These are phyloP conservation scores for Cutaneotrichosporon cutaneum DNA, from an alignment of 1,284 basidiomycete species.

Conservation along the genomic window DNA sequence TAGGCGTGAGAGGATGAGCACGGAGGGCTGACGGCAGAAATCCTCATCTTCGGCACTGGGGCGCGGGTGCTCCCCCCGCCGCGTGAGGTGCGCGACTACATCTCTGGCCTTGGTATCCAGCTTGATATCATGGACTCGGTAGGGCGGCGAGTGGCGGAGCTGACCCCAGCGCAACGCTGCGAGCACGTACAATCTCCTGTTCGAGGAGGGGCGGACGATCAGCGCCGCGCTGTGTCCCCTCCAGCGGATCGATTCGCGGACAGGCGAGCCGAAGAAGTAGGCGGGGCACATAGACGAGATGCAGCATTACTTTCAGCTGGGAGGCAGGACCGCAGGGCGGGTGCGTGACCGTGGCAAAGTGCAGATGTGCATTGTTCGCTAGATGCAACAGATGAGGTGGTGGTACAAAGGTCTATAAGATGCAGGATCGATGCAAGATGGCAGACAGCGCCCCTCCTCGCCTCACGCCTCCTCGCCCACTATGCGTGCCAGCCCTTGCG, in stretches of 20 bases:
- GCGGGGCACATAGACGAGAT: neutral
- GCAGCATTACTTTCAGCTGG: neutral
- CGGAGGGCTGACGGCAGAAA: slow-evolving; percentile 69
- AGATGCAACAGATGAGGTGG: neutral
- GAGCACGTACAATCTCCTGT: slow-evolving; percentile 87
- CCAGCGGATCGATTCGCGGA: slow-evolving; percentile 46
- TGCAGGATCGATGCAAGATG: neutral
- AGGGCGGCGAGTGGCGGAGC: slow-evolving; percentile 39
- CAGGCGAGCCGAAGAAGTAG: slow-evolving; percentile 3
- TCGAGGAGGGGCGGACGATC: slow-evolving; percentile 88
- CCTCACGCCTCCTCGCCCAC: neutral
- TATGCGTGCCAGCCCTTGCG: slow-evolving; percentile 7
- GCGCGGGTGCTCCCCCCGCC: slow-evolving; percentile 70
- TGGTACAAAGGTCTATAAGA: neutral
- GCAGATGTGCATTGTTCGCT: neutral
- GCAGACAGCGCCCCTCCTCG: too few relatives aligned
- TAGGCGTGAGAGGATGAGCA: neutral
- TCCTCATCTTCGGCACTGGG: slow-evolving; percentile 86
- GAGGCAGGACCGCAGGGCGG: too few relatives aligned
- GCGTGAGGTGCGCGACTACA: slow-evolving; percentile 63
- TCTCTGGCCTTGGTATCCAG: slow-evolving; percentile 79
- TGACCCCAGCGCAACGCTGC: slow-evolving; percentile 75
- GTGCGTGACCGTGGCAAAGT: too few relatives aligned
- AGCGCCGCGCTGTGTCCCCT: slow-evolving; percentile 82
- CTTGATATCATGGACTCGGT: slow-evolving; percentile 94